Evolutionary conservation across 2,329 filamentous ascomycete species (phyloP).

Genomic region (Chrysosporium keratinophilum): DNA sequence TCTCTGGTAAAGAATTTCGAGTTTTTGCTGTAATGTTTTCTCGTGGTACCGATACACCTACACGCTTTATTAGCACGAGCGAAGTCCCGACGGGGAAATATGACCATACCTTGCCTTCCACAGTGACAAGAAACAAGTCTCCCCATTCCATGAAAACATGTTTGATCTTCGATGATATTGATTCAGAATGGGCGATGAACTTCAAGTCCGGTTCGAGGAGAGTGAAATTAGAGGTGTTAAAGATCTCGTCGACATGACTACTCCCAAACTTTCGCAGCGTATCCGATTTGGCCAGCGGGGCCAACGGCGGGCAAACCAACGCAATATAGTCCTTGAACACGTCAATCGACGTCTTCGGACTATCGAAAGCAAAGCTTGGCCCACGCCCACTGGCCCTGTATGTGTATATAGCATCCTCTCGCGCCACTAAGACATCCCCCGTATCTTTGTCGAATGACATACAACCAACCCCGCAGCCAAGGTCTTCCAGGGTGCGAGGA

Average conservation of each 20-base stretch:
- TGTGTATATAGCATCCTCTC: conserved; percentile 92
- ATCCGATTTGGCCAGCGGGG: conserved; percentile 46
- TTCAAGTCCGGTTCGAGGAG: conserved; percentile 85
- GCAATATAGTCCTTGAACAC: conserved; percentile 79
- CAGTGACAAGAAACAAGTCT: conserved; percentile 77
- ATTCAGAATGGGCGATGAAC: conserved; percentile 80
- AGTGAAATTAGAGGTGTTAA: conserved; percentile 79
- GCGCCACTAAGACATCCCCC: conserved; percentile 79
- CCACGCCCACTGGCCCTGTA: conserved; percentile 79
- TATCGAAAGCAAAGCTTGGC: conserved; percentile 82
- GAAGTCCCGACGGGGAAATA: neutral
- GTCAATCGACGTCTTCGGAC: conserved; percentile 70
- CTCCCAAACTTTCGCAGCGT: conserved; percentile 64
- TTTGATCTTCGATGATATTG: conserved; percentile 68
- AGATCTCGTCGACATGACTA: conserved; percentile 62
- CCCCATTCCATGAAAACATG: conserved; percentile 80
- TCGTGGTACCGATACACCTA: conserved; percentile 82
- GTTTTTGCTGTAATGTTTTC: conserved; percentile 76
- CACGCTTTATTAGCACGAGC: conserved; percentile 21
- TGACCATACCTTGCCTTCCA: conserved; percentile 70
- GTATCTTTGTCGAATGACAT: conserved; percentile 76
- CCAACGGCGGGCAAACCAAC: conserved; percentile 67
- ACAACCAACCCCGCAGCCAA: conserved; percentile 84
- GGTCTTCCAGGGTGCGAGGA: conserved; percentile 77
- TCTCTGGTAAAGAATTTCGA: conserved; percentile 87